Conservation (phyloP, 306 rosid genomes). For the Acacia confusa region DNA sequence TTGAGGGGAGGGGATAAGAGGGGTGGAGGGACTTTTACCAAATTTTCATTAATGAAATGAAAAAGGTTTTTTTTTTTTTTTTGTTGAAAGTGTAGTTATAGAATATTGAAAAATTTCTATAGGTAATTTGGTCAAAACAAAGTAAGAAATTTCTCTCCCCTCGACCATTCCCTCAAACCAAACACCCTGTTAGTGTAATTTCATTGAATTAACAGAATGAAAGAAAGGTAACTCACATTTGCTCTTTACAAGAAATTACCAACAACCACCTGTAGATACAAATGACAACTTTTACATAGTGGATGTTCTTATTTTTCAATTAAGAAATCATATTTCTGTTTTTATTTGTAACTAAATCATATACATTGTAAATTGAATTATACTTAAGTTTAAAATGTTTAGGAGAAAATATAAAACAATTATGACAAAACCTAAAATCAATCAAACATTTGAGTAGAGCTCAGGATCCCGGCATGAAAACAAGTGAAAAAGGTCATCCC, state of each 20-base stretch:
- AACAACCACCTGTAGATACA: constrained; percentile 68
- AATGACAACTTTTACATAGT: constrained; percentile 70
- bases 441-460: not conserved
- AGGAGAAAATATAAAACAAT: not conserved
- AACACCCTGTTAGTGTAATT: no score
- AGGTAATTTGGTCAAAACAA: no score
- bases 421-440: not conserved
- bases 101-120: no score
- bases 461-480: not conserved
- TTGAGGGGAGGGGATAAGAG: no score
- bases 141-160: no score
- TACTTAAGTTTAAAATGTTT: not conserved
- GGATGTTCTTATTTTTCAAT: constrained; percentile 72
- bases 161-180: no score
- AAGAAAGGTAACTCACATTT: constrained; percentile 63
- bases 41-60: no score
- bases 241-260: constrained; percentile 73
- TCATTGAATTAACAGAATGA: constrained; percentile 5
- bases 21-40: no score
- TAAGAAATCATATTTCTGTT: constrained; percentile 3
- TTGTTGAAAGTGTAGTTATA: no score
- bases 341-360: not conserved
- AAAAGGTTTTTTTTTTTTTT: no score
- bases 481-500: not conserved
- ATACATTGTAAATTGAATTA: not conserved